These are phyloP conservation scores for Tetragonia tetragonoides DNA, from an alignment of 148 eudicot species.

Conservation along the genomic window DNA sequence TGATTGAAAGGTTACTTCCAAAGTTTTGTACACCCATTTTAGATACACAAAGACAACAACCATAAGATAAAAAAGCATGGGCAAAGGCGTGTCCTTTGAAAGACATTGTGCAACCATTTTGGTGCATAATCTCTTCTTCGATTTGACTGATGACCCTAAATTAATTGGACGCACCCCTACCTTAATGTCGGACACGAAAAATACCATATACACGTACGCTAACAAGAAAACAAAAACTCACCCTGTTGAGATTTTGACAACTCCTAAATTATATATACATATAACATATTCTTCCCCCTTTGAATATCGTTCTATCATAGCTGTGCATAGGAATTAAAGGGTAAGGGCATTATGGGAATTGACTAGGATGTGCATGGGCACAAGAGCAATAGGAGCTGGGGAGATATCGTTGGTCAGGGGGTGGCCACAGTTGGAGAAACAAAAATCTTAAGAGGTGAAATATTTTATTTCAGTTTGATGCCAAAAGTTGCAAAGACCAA, in stretches of 20 bases:
- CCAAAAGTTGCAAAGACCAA: neutral
- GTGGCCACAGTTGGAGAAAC: neutral
- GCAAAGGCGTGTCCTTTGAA: neutral
- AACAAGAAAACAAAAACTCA: no score
- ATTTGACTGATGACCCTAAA: conserved; percentile 5
- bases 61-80: conserved; percentile 23
- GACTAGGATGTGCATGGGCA: neutral
- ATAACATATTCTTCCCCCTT: neutral
- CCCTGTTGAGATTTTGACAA: no score
- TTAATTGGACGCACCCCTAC: conserved; percentile 19
- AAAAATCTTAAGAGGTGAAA: neutral
- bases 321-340: neutral
- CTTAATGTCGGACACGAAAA: conserved; percentile 16
- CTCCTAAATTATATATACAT: no score
- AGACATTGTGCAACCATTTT: conserved; percentile 4
- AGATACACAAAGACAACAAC: conserved; percentile 7
- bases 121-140: conserved; percentile 20
- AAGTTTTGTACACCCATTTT: conserved; percentile 3
- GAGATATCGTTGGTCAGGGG: neutral
- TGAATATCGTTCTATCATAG: neutral
- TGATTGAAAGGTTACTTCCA: conserved; percentile 25
- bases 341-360: neutral
- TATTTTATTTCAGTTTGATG: no score
- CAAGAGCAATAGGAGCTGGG: neutral
- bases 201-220: no score